Conservation (phyloP, 768 basidiomycete genomes). For the Dentipellis sp. region DNA sequence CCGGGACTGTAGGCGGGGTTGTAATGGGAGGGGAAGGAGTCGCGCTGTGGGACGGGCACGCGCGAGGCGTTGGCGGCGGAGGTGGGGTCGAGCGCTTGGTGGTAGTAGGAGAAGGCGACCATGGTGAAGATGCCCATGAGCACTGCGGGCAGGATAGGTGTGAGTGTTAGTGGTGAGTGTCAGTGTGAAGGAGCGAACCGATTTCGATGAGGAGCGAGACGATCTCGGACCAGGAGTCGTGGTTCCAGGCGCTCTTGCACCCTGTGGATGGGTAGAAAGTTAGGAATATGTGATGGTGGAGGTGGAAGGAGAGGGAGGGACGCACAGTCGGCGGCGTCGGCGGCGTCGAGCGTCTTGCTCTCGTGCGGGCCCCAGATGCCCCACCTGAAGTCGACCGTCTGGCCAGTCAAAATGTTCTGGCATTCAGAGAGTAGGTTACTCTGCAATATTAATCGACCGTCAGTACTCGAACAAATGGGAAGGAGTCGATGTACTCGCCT, state of each 20-base stretch:
- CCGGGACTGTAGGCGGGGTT: no score
- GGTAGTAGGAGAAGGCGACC: conserved; percentile 63
- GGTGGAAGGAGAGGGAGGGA: not conserved
- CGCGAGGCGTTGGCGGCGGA: conserved; percentile 43
- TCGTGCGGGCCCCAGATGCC: conserved; percentile 23
- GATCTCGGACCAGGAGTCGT: conserved; percentile 62
- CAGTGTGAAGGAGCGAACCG: conserved; percentile 31
- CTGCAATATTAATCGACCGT: no score
- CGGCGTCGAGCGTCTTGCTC: conserved; percentile 12
- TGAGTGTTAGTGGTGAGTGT: not conserved
- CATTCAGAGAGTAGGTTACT: conserved; percentile 52
- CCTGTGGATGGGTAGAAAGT: conserved; percentile 30
- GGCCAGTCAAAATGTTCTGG: conserved; percentile 26
- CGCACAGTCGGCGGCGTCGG: conserved; percentile 41
- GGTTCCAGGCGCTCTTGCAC: conserved; percentile 52
- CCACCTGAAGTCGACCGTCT: conserved; percentile 19
- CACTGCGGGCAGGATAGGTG: conserved; percentile 30
- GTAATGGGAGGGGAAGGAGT: no score
- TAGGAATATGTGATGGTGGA: not conserved
- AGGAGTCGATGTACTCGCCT: conserved; percentile 32
- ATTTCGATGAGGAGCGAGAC: conserved; percentile 49
- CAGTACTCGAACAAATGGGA: no score
- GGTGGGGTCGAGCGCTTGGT: conserved; percentile 64
- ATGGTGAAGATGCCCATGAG: conserved; percentile 52
- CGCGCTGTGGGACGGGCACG: conserved; percentile 19